Evolutionary conservation across 23 red algal species (phyloP).

Genomic region (Cyanidiococcus yangmingshanensis): DNA sequence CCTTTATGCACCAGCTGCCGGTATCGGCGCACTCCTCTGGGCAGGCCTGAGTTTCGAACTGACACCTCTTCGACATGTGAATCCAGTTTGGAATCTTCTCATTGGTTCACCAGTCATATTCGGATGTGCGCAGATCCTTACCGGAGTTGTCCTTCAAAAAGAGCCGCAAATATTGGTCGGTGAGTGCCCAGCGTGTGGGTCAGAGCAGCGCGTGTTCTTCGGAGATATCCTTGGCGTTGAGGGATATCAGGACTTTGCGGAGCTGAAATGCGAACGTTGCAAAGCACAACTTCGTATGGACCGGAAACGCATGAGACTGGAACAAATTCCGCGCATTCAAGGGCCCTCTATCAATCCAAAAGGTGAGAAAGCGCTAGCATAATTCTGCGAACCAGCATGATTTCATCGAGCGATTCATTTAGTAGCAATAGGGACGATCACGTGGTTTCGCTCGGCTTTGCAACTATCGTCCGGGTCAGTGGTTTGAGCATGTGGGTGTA

Average conservation of each 20-base stretch:
- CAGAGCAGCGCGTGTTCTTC: conserved; percentile 58
- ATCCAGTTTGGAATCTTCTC: conserved; percentile 58
- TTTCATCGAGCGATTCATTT: too few species aligned
- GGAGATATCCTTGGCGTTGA: conserved; percentile 60
- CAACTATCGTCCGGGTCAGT: too few species aligned
- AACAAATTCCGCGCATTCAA: conserved; percentile 25
- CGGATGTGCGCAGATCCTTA: conserved; percentile 33
- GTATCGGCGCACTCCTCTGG: conserved; percentile 58
- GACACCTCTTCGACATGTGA: conserved; percentile 62
- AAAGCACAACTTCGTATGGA: conserved; percentile 62
- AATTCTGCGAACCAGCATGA: too few species aligned
- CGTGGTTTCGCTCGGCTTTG: too few species aligned
- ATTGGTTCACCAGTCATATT: conserved; percentile 68
- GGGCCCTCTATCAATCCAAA: neutral
- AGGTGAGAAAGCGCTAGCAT: neutral
- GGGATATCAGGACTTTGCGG: conserved; percentile 45
- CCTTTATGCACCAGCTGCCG: conserved; percentile 69
- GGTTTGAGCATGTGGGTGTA: too few species aligned
- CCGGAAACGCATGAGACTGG: conserved; percentile 40
- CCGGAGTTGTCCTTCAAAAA: conserved; percentile 48
- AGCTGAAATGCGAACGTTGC: conserved; percentile 80
- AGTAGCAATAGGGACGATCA: too few species aligned
- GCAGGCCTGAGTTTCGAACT: conserved; percentile 66
- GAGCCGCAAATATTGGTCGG: conserved; percentile 73
- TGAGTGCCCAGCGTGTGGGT: conserved; percentile 77